Conservation (phyloP, 306 rosid species). For the Myrica gale region DNA sequence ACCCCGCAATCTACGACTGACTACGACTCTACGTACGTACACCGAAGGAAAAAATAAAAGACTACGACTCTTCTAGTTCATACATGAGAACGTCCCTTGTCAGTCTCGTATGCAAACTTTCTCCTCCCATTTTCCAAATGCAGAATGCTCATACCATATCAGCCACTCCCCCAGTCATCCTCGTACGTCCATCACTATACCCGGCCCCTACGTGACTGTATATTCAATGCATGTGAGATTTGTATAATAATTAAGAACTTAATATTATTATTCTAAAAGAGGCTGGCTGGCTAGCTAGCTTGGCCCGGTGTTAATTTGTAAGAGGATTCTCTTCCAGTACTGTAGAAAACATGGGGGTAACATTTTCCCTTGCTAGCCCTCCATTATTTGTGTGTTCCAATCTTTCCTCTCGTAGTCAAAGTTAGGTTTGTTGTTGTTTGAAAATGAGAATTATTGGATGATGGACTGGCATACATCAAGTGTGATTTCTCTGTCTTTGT, state of each 20-base stretch:
- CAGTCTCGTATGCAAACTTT: not conserved
- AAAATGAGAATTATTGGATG: not conserved
- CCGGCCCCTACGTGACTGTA: too few species aligned
- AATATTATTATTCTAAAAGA: too few species aligned
- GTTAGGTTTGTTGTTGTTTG: too few species aligned
- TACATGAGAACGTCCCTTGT: not conserved
- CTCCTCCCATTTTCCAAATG: not conserved
- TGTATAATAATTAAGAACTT: too few species aligned
- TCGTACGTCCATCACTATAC: too few species aligned
- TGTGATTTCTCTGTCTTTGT: not conserved
- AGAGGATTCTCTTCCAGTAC: not conserved
- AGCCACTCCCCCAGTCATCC: not conserved
- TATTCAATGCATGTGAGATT: too few species aligned
- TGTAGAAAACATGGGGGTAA: not conserved
- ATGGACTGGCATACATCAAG: too few species aligned
- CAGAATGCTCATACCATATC: not conserved
- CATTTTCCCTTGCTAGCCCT: not conserved
- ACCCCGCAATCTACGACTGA: constrained; percentile 2
- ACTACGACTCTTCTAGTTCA: too few species aligned
- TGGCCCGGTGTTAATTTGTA: not conserved
- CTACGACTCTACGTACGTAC: too few species aligned
- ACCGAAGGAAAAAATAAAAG: too few species aligned
- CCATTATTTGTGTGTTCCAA: not conserved
- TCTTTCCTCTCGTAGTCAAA: not conserved
- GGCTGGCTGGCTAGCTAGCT: not conserved